phyloP scores from a whole-genome alignment of 345 rosid species.

The Combretum micranthum region DNA sequence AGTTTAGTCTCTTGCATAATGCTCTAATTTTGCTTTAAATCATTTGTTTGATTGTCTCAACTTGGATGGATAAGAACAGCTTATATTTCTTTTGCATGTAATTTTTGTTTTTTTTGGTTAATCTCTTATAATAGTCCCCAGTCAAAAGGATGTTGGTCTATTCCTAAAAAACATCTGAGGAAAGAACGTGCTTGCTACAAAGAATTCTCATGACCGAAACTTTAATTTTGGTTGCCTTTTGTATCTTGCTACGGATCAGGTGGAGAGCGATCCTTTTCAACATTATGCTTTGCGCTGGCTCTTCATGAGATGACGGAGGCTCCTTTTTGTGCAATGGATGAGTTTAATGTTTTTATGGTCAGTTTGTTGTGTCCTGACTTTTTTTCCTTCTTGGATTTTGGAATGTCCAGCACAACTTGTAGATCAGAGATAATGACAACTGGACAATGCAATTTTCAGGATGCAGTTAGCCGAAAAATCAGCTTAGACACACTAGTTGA shows the following conservation, averaged over 20 bases:
- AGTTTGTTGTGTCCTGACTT: constrained; percentile 1
- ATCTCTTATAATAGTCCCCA: no score
- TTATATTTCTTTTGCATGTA: no score
- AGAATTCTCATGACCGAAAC: neutral
- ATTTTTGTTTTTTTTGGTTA: no score
- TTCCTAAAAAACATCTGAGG: neutral
- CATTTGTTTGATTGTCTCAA: no score
- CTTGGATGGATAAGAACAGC: no score
- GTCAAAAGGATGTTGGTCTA: no score
- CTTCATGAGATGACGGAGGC: constrained; percentile 93
- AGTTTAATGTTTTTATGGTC: constrained; percentile 98
- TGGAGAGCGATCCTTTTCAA: constrained; percentile 96
- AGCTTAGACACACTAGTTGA: constrained; percentile 89
- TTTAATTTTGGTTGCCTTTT: constrained; percentile 7
- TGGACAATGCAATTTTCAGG: constrained; percentile 30
- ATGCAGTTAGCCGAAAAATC: constrained; percentile 95
- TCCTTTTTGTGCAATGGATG: constrained; percentile 97
- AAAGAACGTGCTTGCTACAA: neutral
- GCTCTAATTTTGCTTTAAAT: no score
- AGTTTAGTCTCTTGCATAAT: no score
- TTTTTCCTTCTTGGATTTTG: neutral
- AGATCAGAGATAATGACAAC: neutral
- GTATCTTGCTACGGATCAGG: constrained; percentile 36
- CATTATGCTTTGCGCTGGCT: constrained; percentile 87
- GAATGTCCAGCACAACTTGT: neutral